Conservation (phyloP, 2,329 filamentous ascomycete genomes). For the Periconia macrospinosa region DNA sequence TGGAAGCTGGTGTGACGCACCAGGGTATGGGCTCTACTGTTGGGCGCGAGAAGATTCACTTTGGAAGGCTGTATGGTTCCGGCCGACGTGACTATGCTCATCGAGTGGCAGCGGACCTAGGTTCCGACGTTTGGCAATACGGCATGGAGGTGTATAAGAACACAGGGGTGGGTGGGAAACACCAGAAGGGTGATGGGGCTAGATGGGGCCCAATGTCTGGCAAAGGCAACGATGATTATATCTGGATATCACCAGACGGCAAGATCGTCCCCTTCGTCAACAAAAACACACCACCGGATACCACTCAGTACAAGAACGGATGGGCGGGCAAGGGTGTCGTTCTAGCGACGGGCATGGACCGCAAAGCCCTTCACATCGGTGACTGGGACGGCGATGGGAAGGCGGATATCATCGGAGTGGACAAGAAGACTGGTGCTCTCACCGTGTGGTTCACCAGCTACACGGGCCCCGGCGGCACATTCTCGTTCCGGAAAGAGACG, state of each 20-base stretch:
- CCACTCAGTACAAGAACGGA: too few species aligned
- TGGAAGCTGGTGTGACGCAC: neutral
- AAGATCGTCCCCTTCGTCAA: constrained; percentile 11
- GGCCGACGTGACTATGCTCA: constrained; percentile 19
- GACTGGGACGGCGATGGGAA: constrained; percentile 45
- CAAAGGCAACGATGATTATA: constrained; percentile 19
- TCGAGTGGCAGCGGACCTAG: constrained; percentile 10
- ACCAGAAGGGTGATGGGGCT: constrained; percentile 29
- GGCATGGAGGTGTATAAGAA: constrained; percentile 21
- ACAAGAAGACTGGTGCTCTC: constrained; percentile 26
- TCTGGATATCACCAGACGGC: constrained; percentile 12
- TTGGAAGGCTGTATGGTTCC: constrained; percentile 26
- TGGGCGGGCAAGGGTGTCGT: constrained; percentile 16
- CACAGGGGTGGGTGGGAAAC: constrained; percentile 21
- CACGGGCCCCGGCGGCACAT: neutral
- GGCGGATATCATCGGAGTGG: constrained; percentile 38
- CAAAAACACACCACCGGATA: neutral
- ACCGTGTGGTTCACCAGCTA: constrained; percentile 28
- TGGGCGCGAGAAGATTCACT: neutral
- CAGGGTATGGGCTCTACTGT: too few species aligned
- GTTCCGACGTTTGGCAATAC: constrained; percentile 7
- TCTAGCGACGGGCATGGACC: constrained; percentile 17
- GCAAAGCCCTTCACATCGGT: constrained; percentile 36
- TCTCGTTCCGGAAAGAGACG: constrained; percentile 3
- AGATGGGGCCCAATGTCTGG: constrained; percentile 36